Conservation (phyloP, 202 grass and related monocot genomes). For the Schoenoplectus triqueter region DNA sequence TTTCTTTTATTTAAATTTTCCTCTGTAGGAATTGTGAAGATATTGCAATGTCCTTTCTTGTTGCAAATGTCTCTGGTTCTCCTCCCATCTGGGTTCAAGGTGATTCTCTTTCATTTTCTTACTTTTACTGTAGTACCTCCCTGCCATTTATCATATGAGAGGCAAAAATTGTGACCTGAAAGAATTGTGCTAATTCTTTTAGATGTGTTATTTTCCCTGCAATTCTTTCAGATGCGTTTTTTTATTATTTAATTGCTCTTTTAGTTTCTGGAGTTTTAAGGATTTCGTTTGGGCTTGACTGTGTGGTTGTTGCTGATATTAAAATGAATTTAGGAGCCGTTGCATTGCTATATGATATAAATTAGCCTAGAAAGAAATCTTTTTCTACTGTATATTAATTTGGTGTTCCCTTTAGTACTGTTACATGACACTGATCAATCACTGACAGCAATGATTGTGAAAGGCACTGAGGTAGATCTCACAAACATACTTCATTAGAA, state of each 20-base stretch:
- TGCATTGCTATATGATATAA: background rate
- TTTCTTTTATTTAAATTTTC: conserved; percentile 26
- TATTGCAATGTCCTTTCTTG: conserved; percentile 95
- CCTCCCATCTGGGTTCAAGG: conserved; percentile 98
- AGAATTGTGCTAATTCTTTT: background rate
- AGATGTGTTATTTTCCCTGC: no score
- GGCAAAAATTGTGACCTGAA: background rate
- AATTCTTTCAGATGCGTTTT: background rate
- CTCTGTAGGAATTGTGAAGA: conserved; percentile 91
- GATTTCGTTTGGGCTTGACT: no score
- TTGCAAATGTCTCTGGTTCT: conserved; percentile 78
- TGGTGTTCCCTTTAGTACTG: background rate
- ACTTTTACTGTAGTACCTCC: background rate
- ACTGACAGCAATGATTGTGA: background rate
- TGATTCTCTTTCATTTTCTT: conserved; percentile 41
- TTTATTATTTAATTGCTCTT: background rate
- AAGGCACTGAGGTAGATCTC: background rate
- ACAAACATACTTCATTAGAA: background rate
- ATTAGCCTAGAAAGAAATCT: background rate
- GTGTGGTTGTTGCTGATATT: background rate
- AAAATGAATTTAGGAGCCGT: background rate
- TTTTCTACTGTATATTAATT: background rate
- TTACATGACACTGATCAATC: background rate
- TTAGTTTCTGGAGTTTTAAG: background rate
- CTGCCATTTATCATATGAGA: background rate